A percentile compares a stretch with the other conserved stretches of the same genome.
Evolutionary conservation across 306 rosid species (phyloP).

Genomic region (Elaeagnus macrophylla): DNA sequence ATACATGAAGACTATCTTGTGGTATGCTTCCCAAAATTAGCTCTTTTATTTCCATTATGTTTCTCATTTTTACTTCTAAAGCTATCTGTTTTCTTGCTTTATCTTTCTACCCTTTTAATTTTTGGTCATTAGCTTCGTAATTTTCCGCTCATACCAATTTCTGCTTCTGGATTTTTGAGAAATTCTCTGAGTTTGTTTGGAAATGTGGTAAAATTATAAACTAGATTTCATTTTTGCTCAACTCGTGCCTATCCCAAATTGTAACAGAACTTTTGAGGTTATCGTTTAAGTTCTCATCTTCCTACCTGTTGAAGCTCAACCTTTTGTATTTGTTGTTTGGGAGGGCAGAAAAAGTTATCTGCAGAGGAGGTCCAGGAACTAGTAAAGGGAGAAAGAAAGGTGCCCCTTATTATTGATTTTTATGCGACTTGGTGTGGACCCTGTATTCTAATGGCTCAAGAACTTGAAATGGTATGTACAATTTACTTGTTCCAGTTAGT

Average conservation of each 20-base stretch:
- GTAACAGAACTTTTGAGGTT: neutral
- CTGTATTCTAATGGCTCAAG: constrained; percentile 93
- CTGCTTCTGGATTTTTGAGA: no score
- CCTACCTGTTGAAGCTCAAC: constrained; percentile 6
- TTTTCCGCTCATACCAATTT: no score
- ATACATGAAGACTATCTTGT: constrained; percentile 75
- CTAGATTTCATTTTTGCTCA: neutral
- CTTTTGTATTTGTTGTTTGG: constrained; percentile 16
- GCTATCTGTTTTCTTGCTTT: neutral
- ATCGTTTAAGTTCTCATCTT: neutral
- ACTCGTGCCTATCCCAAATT: neutral
- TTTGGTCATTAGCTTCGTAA: no score
- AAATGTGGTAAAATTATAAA: no score
- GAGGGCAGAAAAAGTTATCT: constrained; percentile 66
- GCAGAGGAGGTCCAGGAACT: constrained; percentile 80
- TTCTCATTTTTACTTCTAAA: neutral
- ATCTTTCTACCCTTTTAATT: no score
- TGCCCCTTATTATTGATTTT: constrained; percentile 80
- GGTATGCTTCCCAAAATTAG: constrained; percentile 27
- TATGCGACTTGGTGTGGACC: constrained; percentile 98
- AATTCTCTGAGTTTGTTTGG: no score
- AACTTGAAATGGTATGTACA: constrained; percentile 78
- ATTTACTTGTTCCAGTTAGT: neutral
- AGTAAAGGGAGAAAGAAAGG: constrained; percentile 76
- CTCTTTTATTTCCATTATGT: neutral